Percentiles rank a stretch among this genome's conserved stretches.
phyloP scores from a whole-genome alignment of 768 basidiomycete genomes.

The Butyriboletus loyo region DNA sequence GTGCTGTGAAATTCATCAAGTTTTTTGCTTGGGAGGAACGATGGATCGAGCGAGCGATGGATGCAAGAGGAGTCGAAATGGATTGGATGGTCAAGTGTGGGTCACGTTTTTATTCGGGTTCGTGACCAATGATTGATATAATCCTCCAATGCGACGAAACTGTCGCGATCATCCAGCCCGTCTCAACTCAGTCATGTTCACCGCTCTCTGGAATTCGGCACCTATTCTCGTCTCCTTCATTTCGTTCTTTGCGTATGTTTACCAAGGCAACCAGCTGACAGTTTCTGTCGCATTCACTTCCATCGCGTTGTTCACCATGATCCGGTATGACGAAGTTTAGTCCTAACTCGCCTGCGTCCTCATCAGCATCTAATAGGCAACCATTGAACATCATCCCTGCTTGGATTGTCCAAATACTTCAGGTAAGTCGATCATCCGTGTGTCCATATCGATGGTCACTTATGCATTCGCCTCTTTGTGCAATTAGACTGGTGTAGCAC shows the following conservation, averaged over 20 bases:
- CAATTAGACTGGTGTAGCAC: conserved; percentile 49
- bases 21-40: conserved; percentile 43
- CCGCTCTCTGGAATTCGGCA: conserved; percentile 66
- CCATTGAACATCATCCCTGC: conserved; percentile 80
- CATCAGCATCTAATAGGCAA: conserved; percentile 33
- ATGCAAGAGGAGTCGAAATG: conserved; percentile 66
- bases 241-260: conserved; percentile 72
- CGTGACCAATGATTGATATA: neutral
- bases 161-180: conserved; percentile 43
- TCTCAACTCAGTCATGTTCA: conserved; percentile 70
- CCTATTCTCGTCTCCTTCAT: conserved; percentile 80
- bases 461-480: neutral
- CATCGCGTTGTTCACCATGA: conserved; percentile 83
- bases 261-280: conserved; percentile 70
- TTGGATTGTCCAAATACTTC: conserved; percentile 76
- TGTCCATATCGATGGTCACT: neutral
- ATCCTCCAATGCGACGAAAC: neutral
- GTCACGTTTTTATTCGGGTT: conserved; percentile 3
- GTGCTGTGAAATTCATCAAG: conserved; percentile 41
- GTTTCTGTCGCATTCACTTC: conserved; percentile 85
- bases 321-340: conserved; percentile 43
- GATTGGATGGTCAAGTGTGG: conserved; percentile 72
- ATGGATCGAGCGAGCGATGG: conserved; percentile 41
- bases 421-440: conserved; percentile 28
- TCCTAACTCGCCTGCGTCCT: neutral